Conservation (phyloP, 139 green algal species). For the Chlorella sp. region DNA sequence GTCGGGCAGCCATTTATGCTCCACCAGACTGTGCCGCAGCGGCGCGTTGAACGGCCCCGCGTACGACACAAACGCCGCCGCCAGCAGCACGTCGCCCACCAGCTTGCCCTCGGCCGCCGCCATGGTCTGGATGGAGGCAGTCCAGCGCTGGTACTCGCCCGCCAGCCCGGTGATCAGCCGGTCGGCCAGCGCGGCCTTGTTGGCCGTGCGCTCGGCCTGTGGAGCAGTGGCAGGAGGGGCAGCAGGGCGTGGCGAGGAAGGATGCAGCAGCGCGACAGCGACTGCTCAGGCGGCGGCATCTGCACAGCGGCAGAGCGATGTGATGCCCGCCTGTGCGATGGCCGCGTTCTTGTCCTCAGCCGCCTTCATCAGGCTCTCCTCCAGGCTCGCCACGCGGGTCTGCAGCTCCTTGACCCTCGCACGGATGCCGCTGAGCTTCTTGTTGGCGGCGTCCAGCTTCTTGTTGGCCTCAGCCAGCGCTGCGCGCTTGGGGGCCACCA, state of each 20-base stretch:
- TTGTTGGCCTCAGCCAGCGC: conserved; percentile 84
- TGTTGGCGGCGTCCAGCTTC: conserved; percentile 81
- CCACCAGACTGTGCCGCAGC: conserved; percentile 68
- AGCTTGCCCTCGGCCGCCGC: conserved; percentile 52
- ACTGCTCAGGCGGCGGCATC: not conserved
- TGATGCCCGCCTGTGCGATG: conserved; percentile 58
- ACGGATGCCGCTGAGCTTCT: conserved; percentile 83
- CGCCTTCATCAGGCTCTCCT: conserved; percentile 83
- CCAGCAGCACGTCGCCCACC: conserved; percentile 83
- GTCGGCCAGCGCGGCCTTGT: conserved; percentile 85
- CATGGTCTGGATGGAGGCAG: conserved; percentile 74
- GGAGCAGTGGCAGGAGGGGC: not conserved
- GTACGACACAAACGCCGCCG: conserved; percentile 87
- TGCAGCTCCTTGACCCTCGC: conserved; percentile 85
- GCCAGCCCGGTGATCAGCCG: conserved; percentile 88
- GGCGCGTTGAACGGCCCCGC: conserved; percentile 85
- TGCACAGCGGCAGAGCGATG: not conserved
- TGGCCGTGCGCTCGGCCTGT: conserved; percentile 81
- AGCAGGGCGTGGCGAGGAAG: too few relatives aligned
- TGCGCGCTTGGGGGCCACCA: conserved; percentile 88
- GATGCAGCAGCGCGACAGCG: not conserved
- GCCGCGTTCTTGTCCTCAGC: conserved; percentile 91
- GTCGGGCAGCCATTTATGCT: conserved; percentile 80
- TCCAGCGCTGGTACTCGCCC: conserved; percentile 89
- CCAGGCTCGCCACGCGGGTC: conserved; percentile 75